Evolutionary conservation across 305 asterid genomes (phyloP).

Genomic region (Fraxinus baroniana): DNA sequence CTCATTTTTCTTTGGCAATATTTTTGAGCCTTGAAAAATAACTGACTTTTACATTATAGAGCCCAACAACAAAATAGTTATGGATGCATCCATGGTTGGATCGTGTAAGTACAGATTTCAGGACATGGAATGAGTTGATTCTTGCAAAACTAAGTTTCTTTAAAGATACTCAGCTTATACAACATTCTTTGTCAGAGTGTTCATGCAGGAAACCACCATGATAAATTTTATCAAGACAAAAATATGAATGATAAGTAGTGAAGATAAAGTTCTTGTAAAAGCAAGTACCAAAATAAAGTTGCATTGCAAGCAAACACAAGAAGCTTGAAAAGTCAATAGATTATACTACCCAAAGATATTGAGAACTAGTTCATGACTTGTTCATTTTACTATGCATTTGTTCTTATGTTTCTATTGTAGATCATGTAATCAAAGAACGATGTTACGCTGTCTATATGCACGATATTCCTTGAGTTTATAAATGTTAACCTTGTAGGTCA

Average conservation of each 20-base stretch:
- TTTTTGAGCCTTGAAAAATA: not conserved
- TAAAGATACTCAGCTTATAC: not conserved
- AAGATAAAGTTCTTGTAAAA: not conserved
- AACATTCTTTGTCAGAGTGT: not conserved
- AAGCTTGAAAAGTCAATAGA: not conserved
- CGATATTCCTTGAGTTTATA: not conserved
- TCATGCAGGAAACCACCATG: not conserved
- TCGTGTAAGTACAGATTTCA: not conserved
- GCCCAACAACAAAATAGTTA: not conserved
- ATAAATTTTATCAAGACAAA: not conserved
- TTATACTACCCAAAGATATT: not conserved
- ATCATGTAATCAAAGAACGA: not conserved
- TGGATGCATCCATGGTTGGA: not conserved
- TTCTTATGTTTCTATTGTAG: not conserved
- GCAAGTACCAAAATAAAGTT: not conserved
- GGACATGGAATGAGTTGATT: not conserved
- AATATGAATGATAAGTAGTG: not conserved
- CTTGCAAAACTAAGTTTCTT: not conserved
- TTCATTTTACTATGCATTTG: not conserved
- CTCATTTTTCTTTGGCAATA: not conserved
- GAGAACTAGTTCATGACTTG: not conserved
- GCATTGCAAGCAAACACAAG: not conserved
- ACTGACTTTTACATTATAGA: not conserved
- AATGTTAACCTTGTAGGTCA: not conserved
- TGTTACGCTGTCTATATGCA: not conserved